Conservation (phyloP, 2,329 filamentous ascomycete species). For the Botrytis deweyae region DNA sequence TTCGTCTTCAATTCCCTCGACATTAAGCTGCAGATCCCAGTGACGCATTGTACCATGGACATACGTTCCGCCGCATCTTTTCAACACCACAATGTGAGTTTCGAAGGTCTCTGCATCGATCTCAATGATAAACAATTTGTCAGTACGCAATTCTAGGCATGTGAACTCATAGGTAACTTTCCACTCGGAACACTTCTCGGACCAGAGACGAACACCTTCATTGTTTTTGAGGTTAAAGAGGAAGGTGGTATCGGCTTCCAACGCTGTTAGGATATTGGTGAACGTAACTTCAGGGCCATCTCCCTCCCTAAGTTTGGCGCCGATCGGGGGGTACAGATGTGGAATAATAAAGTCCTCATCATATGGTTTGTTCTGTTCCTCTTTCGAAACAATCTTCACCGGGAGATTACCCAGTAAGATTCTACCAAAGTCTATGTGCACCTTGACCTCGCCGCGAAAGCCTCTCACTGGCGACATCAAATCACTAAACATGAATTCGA, state of each 20-base stretch:
- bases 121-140: constrained; percentile 31
- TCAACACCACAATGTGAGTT: constrained; percentile 24
- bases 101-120: constrained; percentile 37
- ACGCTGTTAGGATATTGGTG: constrained; percentile 34
- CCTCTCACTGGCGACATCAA: constrained; percentile 31
- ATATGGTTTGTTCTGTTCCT: constrained; percentile 2
- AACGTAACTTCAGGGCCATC: constrained; percentile 26
- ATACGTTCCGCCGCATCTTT: constrained; percentile 30
- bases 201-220: constrained; percentile 32
- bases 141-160: constrained; percentile 28
- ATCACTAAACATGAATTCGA: constrained; percentile 26
- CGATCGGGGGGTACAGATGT: constrained; percentile 13
- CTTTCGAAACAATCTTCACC: constrained; percentile 22
- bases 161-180: constrained; percentile 34
- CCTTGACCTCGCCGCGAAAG: constrained; percentile 31
- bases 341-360: neutral
- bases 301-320: neutral
- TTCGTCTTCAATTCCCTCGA: constrained; percentile 24
- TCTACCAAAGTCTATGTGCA: constrained; percentile 37
- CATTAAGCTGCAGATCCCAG: constrained; percentile 37
- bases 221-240: constrained; percentile 31
- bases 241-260: constrained; percentile 32
- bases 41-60: constrained; percentile 37
- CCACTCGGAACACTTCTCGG: constrained; percentile 24
- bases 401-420: constrained; percentile 30